Conservation (phyloP, 768 basidiomycete species). For the Filobasidium wieringae region DNA sequence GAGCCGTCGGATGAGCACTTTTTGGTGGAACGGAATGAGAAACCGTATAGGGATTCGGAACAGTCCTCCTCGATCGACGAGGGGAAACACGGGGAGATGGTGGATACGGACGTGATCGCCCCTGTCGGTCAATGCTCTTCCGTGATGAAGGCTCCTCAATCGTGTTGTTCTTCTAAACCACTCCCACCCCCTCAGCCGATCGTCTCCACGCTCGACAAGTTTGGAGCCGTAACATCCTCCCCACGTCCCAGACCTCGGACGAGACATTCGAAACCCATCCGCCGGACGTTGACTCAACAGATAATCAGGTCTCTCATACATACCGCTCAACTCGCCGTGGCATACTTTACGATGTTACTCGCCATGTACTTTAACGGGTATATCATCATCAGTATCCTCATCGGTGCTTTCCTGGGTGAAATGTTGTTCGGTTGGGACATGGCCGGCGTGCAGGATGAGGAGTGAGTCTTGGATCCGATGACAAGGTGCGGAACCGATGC, state of each 20-base stretch:
- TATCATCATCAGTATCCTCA: slow-evolving; percentile 36
- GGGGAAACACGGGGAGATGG: no score
- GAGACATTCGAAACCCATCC: not conserved
- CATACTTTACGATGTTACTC: slow-evolving; percentile 23
- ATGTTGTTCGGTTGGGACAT: slow-evolving; percentile 28
- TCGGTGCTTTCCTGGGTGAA: slow-evolving; percentile 26
- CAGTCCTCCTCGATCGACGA: no score
- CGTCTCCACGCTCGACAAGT: not conserved
- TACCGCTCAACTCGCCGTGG: not conserved
- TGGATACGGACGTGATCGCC: not conserved
- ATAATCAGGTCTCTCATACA: not conserved
- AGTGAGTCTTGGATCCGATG: no score
- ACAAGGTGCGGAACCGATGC: no score
- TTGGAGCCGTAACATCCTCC: no score
- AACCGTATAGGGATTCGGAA: no score
- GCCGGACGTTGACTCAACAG: slow-evolving; percentile 5
- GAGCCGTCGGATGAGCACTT: no score
- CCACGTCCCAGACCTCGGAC: no score
- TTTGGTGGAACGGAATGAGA: no score
- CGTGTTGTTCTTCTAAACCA: not conserved
- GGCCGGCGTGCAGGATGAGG: not conserved
- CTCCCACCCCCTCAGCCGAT: not conserved
- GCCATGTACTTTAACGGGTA: slow-evolving; percentile 39
- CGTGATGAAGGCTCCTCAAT: no score
- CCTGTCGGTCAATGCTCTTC: not conserved